Conservation (phyloP, 1,284 basidiomycete species). For the Serendipita sp. region DNA sequence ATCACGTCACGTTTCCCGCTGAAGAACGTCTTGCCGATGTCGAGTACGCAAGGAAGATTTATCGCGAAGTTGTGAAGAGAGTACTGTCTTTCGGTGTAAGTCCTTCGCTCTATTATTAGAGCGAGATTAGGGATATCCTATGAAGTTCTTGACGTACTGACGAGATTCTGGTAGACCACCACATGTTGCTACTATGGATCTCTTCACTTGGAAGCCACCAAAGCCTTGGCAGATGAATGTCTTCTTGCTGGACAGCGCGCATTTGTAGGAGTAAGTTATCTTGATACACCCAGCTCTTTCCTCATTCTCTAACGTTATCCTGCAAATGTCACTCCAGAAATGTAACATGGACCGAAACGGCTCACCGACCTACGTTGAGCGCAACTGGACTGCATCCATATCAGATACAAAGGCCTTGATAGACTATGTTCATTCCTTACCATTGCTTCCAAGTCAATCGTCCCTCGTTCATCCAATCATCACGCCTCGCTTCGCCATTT, state of each 20-base stretch:
- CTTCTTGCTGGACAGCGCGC: constrained; percentile 68
- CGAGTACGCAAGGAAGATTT: constrained; percentile 57
- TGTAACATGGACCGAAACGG: constrained; percentile 86
- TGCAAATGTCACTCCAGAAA: constrained; percentile 37
- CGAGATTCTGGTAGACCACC: constrained; percentile 48
- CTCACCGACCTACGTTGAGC: constrained; percentile 61
- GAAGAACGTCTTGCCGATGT: constrained; percentile 70
- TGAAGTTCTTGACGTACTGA: not conserved
- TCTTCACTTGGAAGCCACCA: constrained; percentile 69
- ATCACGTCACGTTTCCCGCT: constrained; percentile 77
- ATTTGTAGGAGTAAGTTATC: constrained; percentile 55
- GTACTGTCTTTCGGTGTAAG: constrained; percentile 66
- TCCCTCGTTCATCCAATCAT: constrained; percentile 75
- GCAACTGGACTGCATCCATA: constrained; percentile 42
- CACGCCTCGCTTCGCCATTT: constrained; percentile 90
- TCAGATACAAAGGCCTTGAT: constrained; percentile 53
- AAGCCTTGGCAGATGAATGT: constrained; percentile 66
- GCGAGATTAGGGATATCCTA: not conserved
- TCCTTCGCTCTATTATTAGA: constrained; percentile 10
- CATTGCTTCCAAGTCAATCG: constrained; percentile 14
- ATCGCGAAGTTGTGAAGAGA: constrained; percentile 60
- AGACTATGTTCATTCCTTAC: constrained; percentile 46
- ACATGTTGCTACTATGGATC: constrained; percentile 88
- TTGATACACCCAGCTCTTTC: not conserved
- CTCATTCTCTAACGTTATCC: constrained; percentile 11